Percentiles rank a stretch among this genome's conserved stretches.
Conservation (phyloP, 2,329 filamentous ascomycete species). For the Penicillium sp. region DNA sequence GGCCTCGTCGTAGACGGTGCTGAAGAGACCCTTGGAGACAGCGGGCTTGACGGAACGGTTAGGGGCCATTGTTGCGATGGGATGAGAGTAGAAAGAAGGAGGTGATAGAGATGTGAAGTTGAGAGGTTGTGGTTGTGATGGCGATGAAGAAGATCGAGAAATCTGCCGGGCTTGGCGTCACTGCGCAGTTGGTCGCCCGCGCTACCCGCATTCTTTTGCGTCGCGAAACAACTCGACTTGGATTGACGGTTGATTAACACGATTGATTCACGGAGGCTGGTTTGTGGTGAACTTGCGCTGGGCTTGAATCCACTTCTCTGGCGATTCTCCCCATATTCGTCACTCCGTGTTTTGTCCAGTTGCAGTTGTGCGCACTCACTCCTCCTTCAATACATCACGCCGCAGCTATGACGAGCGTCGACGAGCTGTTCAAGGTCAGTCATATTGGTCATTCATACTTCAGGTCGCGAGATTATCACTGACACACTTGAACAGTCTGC, state of each 20-base stretch:
- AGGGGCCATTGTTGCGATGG: conserved; percentile 60
- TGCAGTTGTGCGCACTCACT: neutral
- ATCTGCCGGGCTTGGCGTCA: conserved; percentile 30
- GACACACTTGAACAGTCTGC: conserved; percentile 50
- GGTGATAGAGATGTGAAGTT: neutral
- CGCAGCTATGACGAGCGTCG: conserved; percentile 60
- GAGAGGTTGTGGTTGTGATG: no score
- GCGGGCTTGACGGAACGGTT: conserved; percentile 57
- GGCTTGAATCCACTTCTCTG: no score
- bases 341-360: no score
- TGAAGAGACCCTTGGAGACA: conserved; percentile 56
- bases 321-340: no score
- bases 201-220: conserved; percentile 31
- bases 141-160: conserved; percentile 36
- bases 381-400: conserved; percentile 10
- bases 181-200: conserved; percentile 34
- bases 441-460: neutral
- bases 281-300: no score
- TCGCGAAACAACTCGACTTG: neutral
- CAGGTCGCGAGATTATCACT: conserved; percentile 11
- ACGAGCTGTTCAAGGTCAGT: conserved; percentile 63
- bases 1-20: conserved; percentile 63
- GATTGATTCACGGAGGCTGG: no score
- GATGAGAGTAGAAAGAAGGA: neutral
- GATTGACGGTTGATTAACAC: no score